Conservation (phyloP, 164 flowering plant species). For the Vitis labrusca region DNA sequence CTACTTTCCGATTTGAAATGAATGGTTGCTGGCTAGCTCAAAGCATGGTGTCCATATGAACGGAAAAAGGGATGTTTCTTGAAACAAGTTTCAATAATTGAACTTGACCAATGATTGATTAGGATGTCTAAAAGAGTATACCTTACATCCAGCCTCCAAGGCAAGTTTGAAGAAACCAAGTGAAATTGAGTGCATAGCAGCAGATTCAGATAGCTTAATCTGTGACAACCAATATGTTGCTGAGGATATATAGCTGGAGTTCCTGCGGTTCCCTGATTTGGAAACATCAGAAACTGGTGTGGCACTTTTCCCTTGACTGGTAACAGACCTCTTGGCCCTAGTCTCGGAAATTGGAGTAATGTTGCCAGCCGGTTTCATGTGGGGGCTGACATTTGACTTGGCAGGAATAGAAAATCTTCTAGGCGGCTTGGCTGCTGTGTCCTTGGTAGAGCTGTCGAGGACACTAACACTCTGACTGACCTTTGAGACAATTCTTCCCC, state of each 20-base stretch:
- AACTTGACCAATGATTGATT: too few relatives aligned
- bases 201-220: slow-evolving; percentile 84
- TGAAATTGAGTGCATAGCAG: slow-evolving; percentile 77
- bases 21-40: too few relatives aligned
- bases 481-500: slow-evolving; percentile 56
- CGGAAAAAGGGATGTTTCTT: too few relatives aligned
- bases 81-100: too few relatives aligned
- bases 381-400: slow-evolving; percentile 49
- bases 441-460: slow-evolving; percentile 75
- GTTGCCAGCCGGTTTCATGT: slow-evolving; percentile 35
- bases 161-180: slow-evolving; percentile 95
- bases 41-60: too few relatives aligned
- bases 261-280: slow-evolving; percentile 41
- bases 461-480: slow-evolving; percentile 77
- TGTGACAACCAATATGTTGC: slow-evolving; percentile 85
- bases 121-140: slow-evolving; percentile 18
- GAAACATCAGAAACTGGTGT: slow-evolving; percentile 70
- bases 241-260: slow-evolving; percentile 53
- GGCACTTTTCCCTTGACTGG: slow-evolving; percentile 37
- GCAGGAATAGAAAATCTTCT: slow-evolving; percentile 81
- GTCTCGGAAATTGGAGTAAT: slow-evolving; percentile 74
- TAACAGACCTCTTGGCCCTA: slow-evolving; percentile 35
- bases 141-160: slow-evolving; percentile 89
- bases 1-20: too few relatives aligned
- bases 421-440: slow-evolving; percentile 72